These are phyloP conservation scores for Colletotrichum liaoningense DNA, from an alignment of 2,329 filamentous ascomycete species.

Conservation along the genomic window DNA sequence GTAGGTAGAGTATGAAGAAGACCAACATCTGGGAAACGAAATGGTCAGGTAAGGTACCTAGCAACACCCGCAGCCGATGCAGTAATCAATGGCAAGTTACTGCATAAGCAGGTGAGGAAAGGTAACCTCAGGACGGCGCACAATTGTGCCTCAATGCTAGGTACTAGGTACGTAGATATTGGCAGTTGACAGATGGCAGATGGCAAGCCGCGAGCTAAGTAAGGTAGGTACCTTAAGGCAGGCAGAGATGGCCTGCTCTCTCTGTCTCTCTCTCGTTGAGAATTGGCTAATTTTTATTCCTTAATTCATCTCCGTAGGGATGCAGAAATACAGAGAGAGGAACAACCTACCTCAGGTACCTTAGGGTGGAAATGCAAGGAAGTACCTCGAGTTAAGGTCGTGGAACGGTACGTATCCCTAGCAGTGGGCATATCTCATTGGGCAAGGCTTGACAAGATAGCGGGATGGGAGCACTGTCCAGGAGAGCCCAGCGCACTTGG, in stretches of 20 bases:
- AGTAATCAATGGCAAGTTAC: background rate
- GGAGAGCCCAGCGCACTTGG: conserved; percentile 25
- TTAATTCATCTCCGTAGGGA: too few relatives aligned
- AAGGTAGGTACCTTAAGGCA: background rate
- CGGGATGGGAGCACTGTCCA: conserved; percentile 14
- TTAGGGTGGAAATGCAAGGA: background rate
- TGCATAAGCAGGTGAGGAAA: background rate
- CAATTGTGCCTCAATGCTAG: background rate
- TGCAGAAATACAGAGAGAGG: background rate
- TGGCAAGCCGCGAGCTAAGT: too few relatives aligned
- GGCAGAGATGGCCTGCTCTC: conserved; percentile 19
- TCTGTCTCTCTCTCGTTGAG: too few relatives aligned
- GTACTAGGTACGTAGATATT: conserved; percentile 18
- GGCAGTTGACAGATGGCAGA: background rate
- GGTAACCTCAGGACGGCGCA: conserved; percentile 9
- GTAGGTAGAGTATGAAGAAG: background rate
- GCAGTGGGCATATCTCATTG: background rate
- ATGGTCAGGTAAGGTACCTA: background rate
- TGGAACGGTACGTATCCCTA: background rate
- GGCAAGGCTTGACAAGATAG: background rate
- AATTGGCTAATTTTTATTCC: conserved; percentile 2
- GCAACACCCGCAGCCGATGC: background rate
- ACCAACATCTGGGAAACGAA: background rate
- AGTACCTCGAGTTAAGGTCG: conserved; percentile 25
- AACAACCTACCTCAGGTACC: conserved; percentile 6